Evolutionary conservation across 2,329 filamentous ascomycete genomes (phyloP), one percentile per base, ranked within the genome.

Genomic region (Pyricularia sp.): DNA sequence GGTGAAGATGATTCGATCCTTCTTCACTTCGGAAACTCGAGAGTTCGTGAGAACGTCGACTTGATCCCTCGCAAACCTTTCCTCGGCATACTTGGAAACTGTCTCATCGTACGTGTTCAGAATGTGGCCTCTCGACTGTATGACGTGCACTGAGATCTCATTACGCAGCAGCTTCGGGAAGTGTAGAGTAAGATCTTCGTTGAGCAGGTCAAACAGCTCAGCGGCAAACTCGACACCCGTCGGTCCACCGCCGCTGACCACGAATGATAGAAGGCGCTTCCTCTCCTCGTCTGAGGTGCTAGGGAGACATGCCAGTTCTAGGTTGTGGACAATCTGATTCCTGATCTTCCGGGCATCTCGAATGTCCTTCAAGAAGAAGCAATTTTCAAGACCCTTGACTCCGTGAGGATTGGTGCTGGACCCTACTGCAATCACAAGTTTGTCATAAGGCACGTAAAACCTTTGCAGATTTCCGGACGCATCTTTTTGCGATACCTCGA

Each of bases 181-280:
- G 74, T 91, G 88, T 68, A 85, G 84, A 63, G 90, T 90, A 63
- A 99, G 80, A 77, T 99, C 95, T 78, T 99, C 96, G 76, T 99
- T 99, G 20, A 99, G 84, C 78, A 99, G 89, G 78, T 99, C 95
- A 77, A 92, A 98, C 7, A 99, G 85, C 77, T 99, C 95, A 6
- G 95, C 95, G 0, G 96, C 96, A 75, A 99, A 99, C 78, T 99
- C 95, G 50, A 99, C 95, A 70, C 95, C 95, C 0, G 95, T 99
- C 3, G 95, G 95, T 0, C 95, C 95, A 74, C 95, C 95, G 68
- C 95, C 95, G 76, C 92, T 94, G 69, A 99, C 83, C n/a, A 97
- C 95, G 75, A 99, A 99, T 0, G 95, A 98, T 4, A 99, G 84
- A 20, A 99, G 83, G 58, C 94, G 88, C 76, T 86, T 90, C 71